Evolutionary conservation across 495 filamentous ascomycete genomes (phyloP).

Genomic region (Tuber brumale): DNA sequence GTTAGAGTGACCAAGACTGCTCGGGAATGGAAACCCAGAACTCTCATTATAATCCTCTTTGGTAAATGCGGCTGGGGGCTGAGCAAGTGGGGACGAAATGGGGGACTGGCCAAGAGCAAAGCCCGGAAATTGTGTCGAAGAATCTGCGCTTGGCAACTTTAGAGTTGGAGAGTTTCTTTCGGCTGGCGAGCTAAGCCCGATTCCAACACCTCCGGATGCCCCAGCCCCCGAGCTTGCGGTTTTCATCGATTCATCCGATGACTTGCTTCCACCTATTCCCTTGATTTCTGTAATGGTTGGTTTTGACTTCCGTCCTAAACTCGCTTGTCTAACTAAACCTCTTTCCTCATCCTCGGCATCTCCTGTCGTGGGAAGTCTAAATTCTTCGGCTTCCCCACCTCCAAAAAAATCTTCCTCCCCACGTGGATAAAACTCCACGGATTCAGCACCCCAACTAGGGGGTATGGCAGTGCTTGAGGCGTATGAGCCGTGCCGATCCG

Average conservation of each 20-base stretch:
- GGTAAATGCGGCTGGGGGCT: slow-evolving; percentile 13
- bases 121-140: slow-evolving; percentile 18
- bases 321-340: slow-evolving; percentile 62
- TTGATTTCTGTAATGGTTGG: slow-evolving; percentile 39
- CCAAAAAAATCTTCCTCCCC: slow-evolving; percentile 33
- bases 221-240: slow-evolving; percentile 5
- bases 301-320: slow-evolving; percentile 38
- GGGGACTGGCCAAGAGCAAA: slow-evolving; percentile 12
- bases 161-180: slow-evolving; percentile 24
- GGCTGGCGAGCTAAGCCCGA: slow-evolving; percentile 16
- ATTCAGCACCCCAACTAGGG: slow-evolving; percentile 52
- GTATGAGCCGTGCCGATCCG: slow-evolving; percentile 57
- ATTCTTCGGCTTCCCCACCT: slow-evolving; percentile 49
- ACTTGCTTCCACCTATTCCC: slow-evolving; percentile 15
- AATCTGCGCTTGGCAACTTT: slow-evolving; percentile 14
- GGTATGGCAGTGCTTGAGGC: slow-evolving; percentile 79
- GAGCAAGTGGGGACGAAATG: slow-evolving; percentile 16
- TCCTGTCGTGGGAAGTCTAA: slow-evolving; percentile 45
- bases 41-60: slow-evolving; percentile 11
- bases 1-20: slow-evolving; percentile 44
- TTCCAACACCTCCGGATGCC: slow-evolving; percentile 12
- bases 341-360: slow-evolving; percentile 51
- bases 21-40: slow-evolving; percentile 14
- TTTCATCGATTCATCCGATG: slow-evolving; percentile 21
- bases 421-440: slow-evolving; percentile 22